Evolutionary conservation across 148 eudicot genomes (phyloP).

Genomic region (Diospyros kaki): DNA sequence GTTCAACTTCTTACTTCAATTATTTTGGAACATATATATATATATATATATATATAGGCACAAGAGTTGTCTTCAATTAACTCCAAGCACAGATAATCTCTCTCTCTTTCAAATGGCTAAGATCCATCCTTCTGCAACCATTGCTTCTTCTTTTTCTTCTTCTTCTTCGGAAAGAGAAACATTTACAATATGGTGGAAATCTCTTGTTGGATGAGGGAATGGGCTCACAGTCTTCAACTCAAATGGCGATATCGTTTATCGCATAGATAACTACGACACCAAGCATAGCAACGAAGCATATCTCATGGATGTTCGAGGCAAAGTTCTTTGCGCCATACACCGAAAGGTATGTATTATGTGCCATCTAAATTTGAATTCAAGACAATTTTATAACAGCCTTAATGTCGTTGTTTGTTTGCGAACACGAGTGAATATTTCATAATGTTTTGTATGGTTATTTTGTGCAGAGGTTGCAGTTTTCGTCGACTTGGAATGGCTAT

Average conservation of each 20-base stretch:
- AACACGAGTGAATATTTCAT: too few species aligned
- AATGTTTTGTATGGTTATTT: too few species aligned
- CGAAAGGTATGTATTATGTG: neutral
- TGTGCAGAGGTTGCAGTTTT: too few species aligned
- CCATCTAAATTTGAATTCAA: neutral
- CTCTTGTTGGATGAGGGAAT: conserved; percentile 39
- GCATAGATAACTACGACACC: conserved; percentile 42
- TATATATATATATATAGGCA: too few species aligned
- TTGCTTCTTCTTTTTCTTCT: conserved; percentile 5
- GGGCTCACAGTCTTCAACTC: conserved; percentile 54
- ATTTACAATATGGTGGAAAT: conserved; percentile 51
- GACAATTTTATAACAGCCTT: too few species aligned
- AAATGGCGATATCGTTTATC: conserved; percentile 33
- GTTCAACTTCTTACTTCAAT: too few species aligned
- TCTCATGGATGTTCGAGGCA: conserved; percentile 47
- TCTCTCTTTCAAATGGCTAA: conserved; percentile 24
- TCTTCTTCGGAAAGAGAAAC: conserved; percentile 10
- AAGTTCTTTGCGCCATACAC: conserved; percentile 32
- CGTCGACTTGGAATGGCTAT: too few species aligned
- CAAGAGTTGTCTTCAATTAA: too few species aligned
- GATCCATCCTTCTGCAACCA: conserved; percentile 33
- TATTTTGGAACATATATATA: too few species aligned
- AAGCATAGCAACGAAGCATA: conserved; percentile 28
- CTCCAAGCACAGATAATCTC: too few species aligned
- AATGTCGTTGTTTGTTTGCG: too few species aligned